Conservation (phyloP, 257 asterid genomes). For the Craterostigma plantagineum region DNA sequence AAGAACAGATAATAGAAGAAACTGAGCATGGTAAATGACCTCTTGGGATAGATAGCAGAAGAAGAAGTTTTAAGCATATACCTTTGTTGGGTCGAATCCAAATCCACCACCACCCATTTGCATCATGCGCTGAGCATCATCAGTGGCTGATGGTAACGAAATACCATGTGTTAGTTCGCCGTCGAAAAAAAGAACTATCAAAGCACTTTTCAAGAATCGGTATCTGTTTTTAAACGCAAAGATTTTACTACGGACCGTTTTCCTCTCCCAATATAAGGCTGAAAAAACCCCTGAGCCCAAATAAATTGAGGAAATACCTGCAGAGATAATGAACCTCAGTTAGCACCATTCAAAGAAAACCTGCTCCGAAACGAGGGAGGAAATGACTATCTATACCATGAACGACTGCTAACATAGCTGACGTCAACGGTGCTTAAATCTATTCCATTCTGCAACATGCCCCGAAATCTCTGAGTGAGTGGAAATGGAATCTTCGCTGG, state of each 20-base stretch:
- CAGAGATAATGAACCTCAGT: neutral
- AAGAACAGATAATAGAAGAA: neutral
- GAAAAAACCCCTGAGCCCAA: slow-evolving; percentile 63
- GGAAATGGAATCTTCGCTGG: slow-evolving; percentile 74
- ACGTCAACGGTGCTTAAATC: slow-evolving; percentile 74
- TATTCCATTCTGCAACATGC: slow-evolving; percentile 68
- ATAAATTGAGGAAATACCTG: slow-evolving; percentile 73
- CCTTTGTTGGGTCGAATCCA: slow-evolving; percentile 62
- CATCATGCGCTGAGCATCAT: slow-evolving; percentile 73
- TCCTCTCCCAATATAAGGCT: slow-evolving; percentile 73
- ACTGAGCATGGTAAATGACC: neutral
- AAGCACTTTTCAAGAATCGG: neutral
- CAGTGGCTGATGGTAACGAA: slow-evolving; percentile 27
- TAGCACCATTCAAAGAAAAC: neutral
- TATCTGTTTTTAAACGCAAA: neutral
- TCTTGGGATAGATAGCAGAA: neutral
- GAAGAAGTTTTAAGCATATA: slow-evolving; percentile 8
- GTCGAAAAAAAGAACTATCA: too few species aligned
- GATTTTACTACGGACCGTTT: slow-evolving; percentile 27
- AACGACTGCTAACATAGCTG: slow-evolving; percentile 75
- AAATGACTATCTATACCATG: slow-evolving; percentile 27
- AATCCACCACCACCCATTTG: slow-evolving; percentile 61
- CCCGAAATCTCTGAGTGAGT: slow-evolving; percentile 65
- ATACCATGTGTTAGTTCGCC: slow-evolving; percentile 8
- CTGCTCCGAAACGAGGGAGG: neutral